Conservation (phyloP, 208 protist genomes). For the Acanthamoeba triangularis region DNA sequence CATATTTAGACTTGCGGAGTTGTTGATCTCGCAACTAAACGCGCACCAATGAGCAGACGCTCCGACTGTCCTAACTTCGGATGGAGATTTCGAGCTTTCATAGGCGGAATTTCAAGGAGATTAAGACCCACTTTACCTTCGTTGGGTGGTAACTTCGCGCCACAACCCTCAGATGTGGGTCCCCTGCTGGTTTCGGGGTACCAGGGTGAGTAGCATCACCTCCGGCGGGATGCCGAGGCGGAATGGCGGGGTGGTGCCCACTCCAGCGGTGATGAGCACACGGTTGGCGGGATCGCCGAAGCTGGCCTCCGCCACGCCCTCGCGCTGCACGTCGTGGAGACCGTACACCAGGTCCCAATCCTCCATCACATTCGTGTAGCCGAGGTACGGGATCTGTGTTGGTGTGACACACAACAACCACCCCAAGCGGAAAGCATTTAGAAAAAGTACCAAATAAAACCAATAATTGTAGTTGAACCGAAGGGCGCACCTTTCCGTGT, state of each 20-base stretch:
- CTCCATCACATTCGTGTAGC: slow-evolving; percentile 25
- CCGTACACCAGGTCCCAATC: slow-evolving; percentile 61
- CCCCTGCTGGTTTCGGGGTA: too few species aligned
- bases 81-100: too few species aligned
- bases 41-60: too few species aligned
- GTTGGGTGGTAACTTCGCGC: too few species aligned
- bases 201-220: slow-evolving; percentile 2
- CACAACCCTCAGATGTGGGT: too few species aligned
- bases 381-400: not conserved
- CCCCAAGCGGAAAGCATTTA: not conserved
- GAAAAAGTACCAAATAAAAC: too few species aligned
- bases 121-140: too few species aligned
- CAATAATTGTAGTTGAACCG: too few species aligned
- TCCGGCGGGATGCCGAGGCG: slow-evolving; percentile 60
- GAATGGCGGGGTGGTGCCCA: slow-evolving; percentile 58
- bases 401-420: not conserved
- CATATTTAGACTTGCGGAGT: too few species aligned
- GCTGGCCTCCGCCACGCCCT: not conserved
- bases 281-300: not conserved
- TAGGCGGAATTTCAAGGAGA: too few species aligned
- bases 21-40: too few species aligned
- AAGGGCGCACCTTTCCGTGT: not conserved
- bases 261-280: not conserved
- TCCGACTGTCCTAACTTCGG: too few species aligned
- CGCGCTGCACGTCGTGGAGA: not conserved